Percentiles rank a stretch among this genome's conserved stretches.
phyloP scores from a whole-genome alignment of 768 basidiomycete genomes.

The Russula olivacea region DNA sequence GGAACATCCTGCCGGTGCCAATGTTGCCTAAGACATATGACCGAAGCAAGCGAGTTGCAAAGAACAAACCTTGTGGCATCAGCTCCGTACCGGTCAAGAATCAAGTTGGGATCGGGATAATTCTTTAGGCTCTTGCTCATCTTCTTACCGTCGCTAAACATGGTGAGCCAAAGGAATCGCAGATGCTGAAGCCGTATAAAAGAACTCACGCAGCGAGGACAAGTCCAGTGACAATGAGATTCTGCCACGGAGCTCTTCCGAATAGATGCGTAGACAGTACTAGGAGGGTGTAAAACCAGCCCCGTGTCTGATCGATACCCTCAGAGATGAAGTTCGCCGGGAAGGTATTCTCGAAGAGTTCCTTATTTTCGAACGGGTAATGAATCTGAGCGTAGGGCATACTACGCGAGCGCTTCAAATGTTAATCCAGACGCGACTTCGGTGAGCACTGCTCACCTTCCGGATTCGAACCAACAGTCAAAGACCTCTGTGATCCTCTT shows the following conservation, averaged over 20 bases:
- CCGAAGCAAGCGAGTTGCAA: not conserved
- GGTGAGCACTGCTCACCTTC: conserved; percentile 54
- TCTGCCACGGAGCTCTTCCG: conserved; percentile 93
- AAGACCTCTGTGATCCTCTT: conserved; percentile 96
- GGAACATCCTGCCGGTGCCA: conserved; percentile 67
- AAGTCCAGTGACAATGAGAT: conserved; percentile 91
- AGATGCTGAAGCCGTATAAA: too few species aligned
- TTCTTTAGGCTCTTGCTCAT: conserved; percentile 98
- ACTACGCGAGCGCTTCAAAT: conserved; percentile 38
- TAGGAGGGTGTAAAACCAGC: conserved; percentile 98
- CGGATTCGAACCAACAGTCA: conserved; percentile 99
- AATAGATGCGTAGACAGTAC: conserved; percentile 96
- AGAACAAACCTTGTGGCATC: conserved; percentile 77
- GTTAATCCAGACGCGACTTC: not conserved
- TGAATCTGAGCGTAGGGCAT: conserved; percentile 99
- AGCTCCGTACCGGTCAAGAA: conserved; percentile 89
- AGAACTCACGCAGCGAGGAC: conserved; percentile 82
- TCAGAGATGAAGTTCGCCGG: conserved; percentile 98
- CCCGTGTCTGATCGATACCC: conserved; percentile 97
- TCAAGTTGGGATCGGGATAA: conserved; percentile 90
- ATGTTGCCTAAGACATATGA: not conserved
- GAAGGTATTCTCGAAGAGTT: conserved; percentile 75
- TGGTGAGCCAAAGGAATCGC: not conserved
- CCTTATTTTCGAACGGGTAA: conserved; percentile 97
- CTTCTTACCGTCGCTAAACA: conserved; percentile 87